phyloP scores from a whole-genome alignment of 139 green algal genomes.

The Haematococcus sp. region DNA sequence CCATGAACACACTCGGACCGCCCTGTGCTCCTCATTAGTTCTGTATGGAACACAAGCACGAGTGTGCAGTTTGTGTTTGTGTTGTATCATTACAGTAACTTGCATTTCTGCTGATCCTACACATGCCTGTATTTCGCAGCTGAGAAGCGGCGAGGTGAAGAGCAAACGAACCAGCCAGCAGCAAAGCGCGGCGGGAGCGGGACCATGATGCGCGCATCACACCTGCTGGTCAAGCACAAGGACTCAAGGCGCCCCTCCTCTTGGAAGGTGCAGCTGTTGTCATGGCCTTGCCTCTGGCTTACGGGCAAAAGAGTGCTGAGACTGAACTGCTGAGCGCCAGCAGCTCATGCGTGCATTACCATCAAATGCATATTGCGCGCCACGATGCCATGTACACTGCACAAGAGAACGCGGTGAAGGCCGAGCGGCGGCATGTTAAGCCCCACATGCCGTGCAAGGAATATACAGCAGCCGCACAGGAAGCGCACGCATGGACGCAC shows the following conservation, averaged over 20 bases:
- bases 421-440: conserved; percentile 49
- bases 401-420: conserved; percentile 29
- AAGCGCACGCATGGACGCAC: not conserved
- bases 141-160: conserved; percentile 25
- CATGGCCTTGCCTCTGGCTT: not conserved
- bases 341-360: not conserved
- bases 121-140: conserved; percentile 7
- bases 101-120: not conserved
- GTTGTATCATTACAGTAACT: not conserved
- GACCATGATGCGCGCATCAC: conserved; percentile 58
- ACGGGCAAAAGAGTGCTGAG: not conserved
- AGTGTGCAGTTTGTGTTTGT: too few relatives aligned
- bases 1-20: not conserved
- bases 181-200: conserved; percentile 6
- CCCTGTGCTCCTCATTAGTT: too few relatives aligned
- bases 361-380: not conserved
- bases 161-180: conserved; percentile 2
- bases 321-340: not conserved
- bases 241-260: conserved; percentile 61
- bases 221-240: conserved; percentile 88
- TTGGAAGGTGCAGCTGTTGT: conserved; percentile 65
- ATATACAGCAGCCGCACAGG: conserved; percentile 31
- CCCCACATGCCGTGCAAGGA: conserved; percentile 47
- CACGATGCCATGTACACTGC: not conserved
- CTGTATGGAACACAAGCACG: too few relatives aligned